These are phyloP conservation scores for Cladosporium colombiae DNA, from an alignment of 2,329 filamentous ascomycete genomes.

Conservation along the genomic window DNA sequence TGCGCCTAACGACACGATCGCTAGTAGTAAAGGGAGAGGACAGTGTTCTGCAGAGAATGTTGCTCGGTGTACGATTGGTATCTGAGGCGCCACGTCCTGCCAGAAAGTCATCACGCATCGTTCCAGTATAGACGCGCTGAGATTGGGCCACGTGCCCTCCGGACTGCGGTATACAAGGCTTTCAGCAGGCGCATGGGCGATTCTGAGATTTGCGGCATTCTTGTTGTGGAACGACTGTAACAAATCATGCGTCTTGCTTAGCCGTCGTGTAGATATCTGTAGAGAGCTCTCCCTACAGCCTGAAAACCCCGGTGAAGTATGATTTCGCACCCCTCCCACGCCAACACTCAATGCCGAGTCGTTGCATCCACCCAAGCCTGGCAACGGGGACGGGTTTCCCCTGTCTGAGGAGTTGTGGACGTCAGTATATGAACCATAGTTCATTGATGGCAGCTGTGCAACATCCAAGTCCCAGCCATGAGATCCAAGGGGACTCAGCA, in stretches of 20 bases:
- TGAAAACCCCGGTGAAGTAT: background rate
- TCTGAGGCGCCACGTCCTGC: conserved; percentile 85
- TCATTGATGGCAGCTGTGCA: conserved; percentile 29
- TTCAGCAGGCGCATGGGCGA: background rate
- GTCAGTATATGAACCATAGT: conserved; percentile 24
- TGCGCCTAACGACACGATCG: conserved; percentile 65
- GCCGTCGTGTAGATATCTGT: background rate
- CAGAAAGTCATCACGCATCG: conserved; percentile 86
- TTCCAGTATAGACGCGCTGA: background rate
- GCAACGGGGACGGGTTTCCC: background rate
- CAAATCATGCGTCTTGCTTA: background rate
- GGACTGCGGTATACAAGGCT: background rate
- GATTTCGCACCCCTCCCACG: background rate
- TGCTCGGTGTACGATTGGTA: conserved; percentile 88
- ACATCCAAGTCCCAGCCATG: conserved; percentile 30
- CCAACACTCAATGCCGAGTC: background rate
- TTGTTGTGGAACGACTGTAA: background rate
- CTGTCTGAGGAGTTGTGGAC: background rate
- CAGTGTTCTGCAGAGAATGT: conserved; percentile 85
- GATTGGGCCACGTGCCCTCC: background rate
- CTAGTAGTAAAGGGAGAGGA: conserved; percentile 75
- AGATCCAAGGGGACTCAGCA: conserved; percentile 32
- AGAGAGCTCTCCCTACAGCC: background rate
- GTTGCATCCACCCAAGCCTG: no score
- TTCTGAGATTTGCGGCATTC: background rate